phyloP scores from a whole-genome alignment of 441 rosid genomes.

The Aleurites moluccanus region DNA sequence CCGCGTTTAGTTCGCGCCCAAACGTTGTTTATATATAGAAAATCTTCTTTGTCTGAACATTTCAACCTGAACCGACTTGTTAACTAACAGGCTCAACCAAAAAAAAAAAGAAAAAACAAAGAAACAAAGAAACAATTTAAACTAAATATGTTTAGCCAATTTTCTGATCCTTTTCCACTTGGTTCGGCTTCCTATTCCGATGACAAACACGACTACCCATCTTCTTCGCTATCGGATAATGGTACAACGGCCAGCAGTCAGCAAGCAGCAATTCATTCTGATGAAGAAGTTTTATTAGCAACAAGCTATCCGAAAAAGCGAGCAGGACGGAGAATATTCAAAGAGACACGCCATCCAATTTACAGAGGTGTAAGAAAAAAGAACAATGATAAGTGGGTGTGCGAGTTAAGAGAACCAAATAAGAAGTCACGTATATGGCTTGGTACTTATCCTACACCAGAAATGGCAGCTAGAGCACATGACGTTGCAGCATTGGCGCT shows the following conservation, averaged over 20 bases:
- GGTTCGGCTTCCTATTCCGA: too few relatives aligned
- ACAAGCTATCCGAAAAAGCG: constrained; percentile 69
- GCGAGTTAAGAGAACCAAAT: constrained; percentile 72
- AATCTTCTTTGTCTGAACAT: too few relatives aligned
- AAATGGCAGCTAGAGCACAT: constrained; percentile 93
- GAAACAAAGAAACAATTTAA: neutral
- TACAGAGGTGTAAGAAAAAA: constrained; percentile 67
- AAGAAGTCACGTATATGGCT: constrained; percentile 78
- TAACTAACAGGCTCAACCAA: neutral
- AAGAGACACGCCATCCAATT: constrained; percentile 90
- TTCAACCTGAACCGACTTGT: too few relatives aligned
- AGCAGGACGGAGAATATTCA: constrained; percentile 70
- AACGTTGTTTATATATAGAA: neutral
- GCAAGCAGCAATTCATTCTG: constrained; percentile 28
- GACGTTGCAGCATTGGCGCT: constrained; percentile 77
- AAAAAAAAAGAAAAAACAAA: too few relatives aligned
- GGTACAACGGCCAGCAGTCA: constrained; percentile 4
- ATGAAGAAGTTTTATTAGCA: constrained; percentile 49
- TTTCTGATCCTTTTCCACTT: constrained; percentile 13
- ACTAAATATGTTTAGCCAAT: neutral
- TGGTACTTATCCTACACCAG: constrained; percentile 77
- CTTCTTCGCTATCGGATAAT: neutral
- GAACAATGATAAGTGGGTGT: constrained; percentile 80
- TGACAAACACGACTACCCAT: neutral
- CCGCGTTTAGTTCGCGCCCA: constrained; percentile 18